Evolutionary conservation across 805 yeast species (phyloP).

Genomic region (Komagataella ulmi): DNA sequence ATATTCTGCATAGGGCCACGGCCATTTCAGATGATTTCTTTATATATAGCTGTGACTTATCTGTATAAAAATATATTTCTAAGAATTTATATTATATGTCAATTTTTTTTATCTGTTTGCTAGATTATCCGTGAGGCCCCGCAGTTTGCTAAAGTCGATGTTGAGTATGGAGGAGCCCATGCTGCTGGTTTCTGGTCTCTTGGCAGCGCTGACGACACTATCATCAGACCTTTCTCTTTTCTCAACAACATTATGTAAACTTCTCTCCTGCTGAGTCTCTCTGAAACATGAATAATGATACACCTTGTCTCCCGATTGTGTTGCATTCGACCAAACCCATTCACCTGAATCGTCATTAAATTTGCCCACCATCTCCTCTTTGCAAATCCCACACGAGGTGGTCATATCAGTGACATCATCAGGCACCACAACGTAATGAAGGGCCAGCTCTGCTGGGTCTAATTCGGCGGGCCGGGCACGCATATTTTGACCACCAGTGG

Average conservation of each 20-base stretch:
- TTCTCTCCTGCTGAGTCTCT: constrained; percentile 27
- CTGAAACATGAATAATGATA: constrained; percentile 58
- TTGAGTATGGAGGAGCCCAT: neutral
- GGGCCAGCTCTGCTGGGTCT: constrained; percentile 19
- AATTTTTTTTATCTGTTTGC: neutral
- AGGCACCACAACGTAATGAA: constrained; percentile 53
- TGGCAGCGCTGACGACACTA: neutral
- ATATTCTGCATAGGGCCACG: neutral
- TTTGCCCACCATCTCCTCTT: constrained; percentile 46
- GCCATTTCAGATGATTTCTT: neutral
- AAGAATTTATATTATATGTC: neutral
- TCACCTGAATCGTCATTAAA: constrained; percentile 68
- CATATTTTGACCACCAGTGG: neutral
- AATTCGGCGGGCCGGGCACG: constrained; percentile 6
- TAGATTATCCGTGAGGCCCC: neutral
- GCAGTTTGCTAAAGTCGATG: neutral
- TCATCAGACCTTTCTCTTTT: neutral
- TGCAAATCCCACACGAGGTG: constrained; percentile 56
- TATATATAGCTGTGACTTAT: neutral
- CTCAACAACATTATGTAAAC: neutral
- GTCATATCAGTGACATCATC: constrained; percentile 43
- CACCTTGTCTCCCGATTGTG: constrained; percentile 24
- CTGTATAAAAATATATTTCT: neutral
- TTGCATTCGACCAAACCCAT: constrained; percentile 71
- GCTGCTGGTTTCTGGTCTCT: neutral